Evolutionary conservation across 176 grass and related monocot genomes (phyloP), one percentile per base, ranked within the genome.

Genomic region (Microstegium vimineum): DNA sequence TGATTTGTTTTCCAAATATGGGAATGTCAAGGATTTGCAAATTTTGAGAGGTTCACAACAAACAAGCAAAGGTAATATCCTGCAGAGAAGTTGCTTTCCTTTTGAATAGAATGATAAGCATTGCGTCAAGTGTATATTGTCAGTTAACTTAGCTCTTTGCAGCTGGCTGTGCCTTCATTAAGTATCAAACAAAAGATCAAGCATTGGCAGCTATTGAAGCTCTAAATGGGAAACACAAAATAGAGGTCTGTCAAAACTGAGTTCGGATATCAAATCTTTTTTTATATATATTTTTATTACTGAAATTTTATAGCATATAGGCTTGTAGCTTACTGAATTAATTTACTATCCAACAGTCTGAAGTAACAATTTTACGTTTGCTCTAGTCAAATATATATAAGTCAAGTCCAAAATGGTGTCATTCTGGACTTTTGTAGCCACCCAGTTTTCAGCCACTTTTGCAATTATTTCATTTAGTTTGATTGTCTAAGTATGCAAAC

Each of bases 121-220:
- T 47, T 1, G 1, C 20, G 22, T 76, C 33, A 75, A 81, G 56
- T 71, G 63, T 43, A 66, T 78, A 67, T 74, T 56, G 59, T 81
- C 20, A 71, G 74, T 81, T 62, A 65, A 82, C 62, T 79, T 41
- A 69, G 6, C 18, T 66, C 52, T 77, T 61, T 84, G 52, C 82
- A 99, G 89, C 97, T 90, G 93, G 93, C 7, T 99, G 97, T 49
- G 97, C 97, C 51, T 99, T 99, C 82, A 62, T 99, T 60, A 99
- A 99, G 78, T 99, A 94, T 83, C 91, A 99, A 86, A 92, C 80
- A 28, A 99, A 99, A 86, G 97, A 96, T 64, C 91, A 99, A 90
- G 93, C 97, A 90, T 38, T 94, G 71, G 87, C 87, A 83, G 97
- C 97, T 49, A 87, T 99, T 78, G 97, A 99, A 65, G 87, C 87